These are phyloP conservation scores for Heteromeles arbutifolia DNA, from an alignment of 306 rosid genomes.

Conservation along the genomic window DNA sequence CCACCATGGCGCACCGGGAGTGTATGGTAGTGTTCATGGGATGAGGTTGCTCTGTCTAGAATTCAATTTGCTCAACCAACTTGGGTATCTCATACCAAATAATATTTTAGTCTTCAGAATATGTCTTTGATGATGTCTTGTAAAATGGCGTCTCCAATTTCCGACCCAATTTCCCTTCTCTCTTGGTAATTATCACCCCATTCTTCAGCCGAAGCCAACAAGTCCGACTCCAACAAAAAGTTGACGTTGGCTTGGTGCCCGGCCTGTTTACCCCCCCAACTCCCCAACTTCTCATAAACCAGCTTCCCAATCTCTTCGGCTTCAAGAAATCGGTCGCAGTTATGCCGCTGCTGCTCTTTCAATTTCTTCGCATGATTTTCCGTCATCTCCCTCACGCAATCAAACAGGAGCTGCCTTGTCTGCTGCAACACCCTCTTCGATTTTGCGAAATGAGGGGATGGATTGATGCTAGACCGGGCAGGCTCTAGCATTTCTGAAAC, in stretches of 20 bases:
- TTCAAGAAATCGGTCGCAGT: constrained; percentile 22
- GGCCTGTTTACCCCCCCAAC: constrained; percentile 24
- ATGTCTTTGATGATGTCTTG: constrained; percentile 39
- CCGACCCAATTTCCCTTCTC: constrained; percentile 34
- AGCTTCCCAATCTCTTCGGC: constrained; percentile 46
- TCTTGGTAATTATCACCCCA: constrained; percentile 45
- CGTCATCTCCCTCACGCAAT: constrained; percentile 56
- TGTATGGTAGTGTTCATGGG: neutral
- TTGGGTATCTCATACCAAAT: neutral
- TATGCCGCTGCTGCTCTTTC: neutral
- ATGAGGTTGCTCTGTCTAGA: neutral
- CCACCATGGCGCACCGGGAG: neutral
- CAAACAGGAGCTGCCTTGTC: constrained; percentile 59
- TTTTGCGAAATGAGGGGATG: constrained; percentile 34
- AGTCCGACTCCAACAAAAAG: constrained; percentile 32
- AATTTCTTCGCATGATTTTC: constrained; percentile 23
- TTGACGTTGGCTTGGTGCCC: constrained; percentile 25
- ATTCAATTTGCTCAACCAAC: neutral
- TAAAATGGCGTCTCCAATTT: constrained; percentile 54
- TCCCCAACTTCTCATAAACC: constrained; percentile 31
- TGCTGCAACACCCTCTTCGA: constrained; percentile 42
- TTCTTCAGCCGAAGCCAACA: constrained; percentile 30
- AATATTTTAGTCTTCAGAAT: constrained; percentile 24
- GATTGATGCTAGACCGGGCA: constrained; percentile 19
- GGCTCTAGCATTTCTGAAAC: constrained; percentile 24